These are phyloP conservation scores for Saccharomycopsis microspora DNA, from an alignment of 805 yeast species.

Conservation along the genomic window DNA sequence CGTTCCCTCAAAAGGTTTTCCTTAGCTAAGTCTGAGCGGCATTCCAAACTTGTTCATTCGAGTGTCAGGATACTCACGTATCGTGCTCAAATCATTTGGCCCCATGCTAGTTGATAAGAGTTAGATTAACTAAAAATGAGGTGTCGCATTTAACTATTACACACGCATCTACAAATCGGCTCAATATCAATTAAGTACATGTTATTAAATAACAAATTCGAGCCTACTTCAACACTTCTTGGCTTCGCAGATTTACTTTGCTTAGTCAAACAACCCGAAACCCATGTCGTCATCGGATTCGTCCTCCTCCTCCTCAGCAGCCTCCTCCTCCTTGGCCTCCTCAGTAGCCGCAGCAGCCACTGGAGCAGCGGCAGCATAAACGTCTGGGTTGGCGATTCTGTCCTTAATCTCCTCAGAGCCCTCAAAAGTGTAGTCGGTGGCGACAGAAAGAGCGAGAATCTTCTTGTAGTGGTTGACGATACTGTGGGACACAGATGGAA, in stretches of 20 bases:
- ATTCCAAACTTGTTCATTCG: too few relatives aligned
- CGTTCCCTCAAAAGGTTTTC: too few relatives aligned
- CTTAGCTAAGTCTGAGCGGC: too few relatives aligned
- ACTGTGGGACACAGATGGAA: slow-evolving; percentile 98
- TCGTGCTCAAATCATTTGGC: too few relatives aligned
- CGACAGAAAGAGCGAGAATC: slow-evolving; percentile 94
- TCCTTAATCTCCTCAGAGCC: slow-evolving; percentile 99
- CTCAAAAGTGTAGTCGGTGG: slow-evolving; percentile 98
- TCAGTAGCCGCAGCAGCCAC: slow-evolving; percentile 76
- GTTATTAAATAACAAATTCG: too few relatives aligned
- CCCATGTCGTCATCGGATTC: slow-evolving; percentile 80
- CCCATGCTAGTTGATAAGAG: too few relatives aligned
- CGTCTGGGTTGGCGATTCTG: slow-evolving; percentile 99
- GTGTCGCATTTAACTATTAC: too few relatives aligned
- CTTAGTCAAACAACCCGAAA: slow-evolving; percentile 96
- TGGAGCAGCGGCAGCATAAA: slow-evolving; percentile 99
- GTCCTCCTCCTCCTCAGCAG: slow-evolving; percentile 63
- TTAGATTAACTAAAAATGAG: too few relatives aligned
- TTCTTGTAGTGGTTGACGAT: slow-evolving; percentile 99
- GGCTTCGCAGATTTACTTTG: neutral
- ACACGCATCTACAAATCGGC: too few relatives aligned
- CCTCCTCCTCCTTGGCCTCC: slow-evolving; percentile 56
- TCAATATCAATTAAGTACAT: too few relatives aligned
- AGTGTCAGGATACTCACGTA: too few relatives aligned
- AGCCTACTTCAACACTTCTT: too few relatives aligned